Evolutionary conservation across 208 protist species (phyloP).

Genomic region (Wallacemonas rigidus): DNA sequence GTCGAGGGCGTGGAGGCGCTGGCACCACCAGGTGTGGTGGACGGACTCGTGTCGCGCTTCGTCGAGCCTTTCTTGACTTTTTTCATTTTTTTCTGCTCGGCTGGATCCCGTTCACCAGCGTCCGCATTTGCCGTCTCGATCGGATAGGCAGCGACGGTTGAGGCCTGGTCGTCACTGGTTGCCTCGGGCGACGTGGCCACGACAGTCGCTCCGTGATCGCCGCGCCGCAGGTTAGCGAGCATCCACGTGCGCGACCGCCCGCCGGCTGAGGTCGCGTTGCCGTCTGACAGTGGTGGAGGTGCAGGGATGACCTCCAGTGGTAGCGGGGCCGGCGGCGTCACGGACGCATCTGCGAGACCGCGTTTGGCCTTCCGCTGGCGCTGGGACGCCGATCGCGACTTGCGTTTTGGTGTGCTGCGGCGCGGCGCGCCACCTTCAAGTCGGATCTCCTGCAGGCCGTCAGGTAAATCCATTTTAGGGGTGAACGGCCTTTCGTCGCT

Average conservation of each 20-base stretch:
- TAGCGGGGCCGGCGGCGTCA: background rate
- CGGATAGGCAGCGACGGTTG: slow-evolving; percentile 4
- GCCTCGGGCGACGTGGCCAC: background rate
- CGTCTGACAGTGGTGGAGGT: slow-evolving; percentile 1
- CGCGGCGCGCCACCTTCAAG: background rate
- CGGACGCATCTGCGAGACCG: background rate
- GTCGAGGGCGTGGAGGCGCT: slow-evolving; percentile 3
- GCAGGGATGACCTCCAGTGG: background rate
- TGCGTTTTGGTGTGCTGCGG: background rate
- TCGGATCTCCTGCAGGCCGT: background rate
- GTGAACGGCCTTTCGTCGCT: too few relatives aligned
- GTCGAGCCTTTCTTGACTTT: slow-evolving; percentile 8
- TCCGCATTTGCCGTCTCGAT: background rate
- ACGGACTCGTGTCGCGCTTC: background rate
- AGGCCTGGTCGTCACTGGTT: background rate
- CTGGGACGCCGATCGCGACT: slow-evolving; percentile 1
- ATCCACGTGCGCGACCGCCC: slow-evolving; percentile 16
- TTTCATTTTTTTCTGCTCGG: background rate
- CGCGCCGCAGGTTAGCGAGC: slow-evolving; percentile 7
- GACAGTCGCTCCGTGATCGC: background rate
- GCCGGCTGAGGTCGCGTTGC: background rate
- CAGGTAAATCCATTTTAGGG: background rate
- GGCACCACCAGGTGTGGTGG: background rate
- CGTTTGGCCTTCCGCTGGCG: slow-evolving; percentile 10
- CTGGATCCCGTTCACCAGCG: background rate